Conservation (phyloP, 2,329 filamentous ascomycete genomes). For the Nemania abortiva region DNA sequence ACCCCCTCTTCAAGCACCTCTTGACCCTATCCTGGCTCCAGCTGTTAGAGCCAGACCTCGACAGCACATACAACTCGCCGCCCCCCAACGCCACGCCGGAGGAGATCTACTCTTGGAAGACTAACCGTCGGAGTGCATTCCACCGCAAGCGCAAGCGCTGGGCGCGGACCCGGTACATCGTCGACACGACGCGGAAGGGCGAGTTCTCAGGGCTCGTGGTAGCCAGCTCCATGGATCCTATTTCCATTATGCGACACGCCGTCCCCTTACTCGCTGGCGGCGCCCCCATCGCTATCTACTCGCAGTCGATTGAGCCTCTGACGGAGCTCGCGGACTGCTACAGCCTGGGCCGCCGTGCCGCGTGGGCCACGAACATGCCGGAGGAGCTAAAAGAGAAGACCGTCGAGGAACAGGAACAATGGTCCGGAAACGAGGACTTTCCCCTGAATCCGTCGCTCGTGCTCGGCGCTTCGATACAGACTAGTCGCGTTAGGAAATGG, state of each 20-base stretch:
- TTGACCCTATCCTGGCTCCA: conserved; percentile 93
- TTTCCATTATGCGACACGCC: conserved; percentile 78
- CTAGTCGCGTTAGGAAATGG: conserved; percentile 81
- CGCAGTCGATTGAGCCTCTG: conserved; percentile 82
- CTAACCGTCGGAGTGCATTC: conserved; percentile 84
- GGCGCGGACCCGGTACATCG: conserved; percentile 76
- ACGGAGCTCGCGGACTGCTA: conserved; percentile 84
- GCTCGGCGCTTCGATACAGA: conserved; percentile 84
- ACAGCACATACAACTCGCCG: conserved; percentile 77
- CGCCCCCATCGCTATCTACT: conserved; percentile 87
- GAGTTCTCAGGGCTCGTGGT: conserved; percentile 87
- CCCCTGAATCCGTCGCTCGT: conserved; percentile 88
- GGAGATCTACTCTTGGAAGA: conserved; percentile 78
- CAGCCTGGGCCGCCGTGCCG: conserved; percentile 80
- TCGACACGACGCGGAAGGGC: conserved; percentile 79
- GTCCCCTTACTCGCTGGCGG: conserved; percentile 87
- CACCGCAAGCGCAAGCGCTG: conserved; percentile 90
- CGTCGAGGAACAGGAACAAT: conserved; percentile 64
- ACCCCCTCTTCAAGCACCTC: conserved; percentile 85
- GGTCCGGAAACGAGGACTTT: conserved; percentile 78
- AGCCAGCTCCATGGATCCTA: conserved; percentile 83
- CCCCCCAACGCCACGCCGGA: conserved; percentile 71
- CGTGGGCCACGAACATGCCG: conserved; percentile 72
- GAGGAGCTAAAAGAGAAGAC: conserved; percentile 59
- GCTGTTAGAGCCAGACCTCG: conserved; percentile 80